Evolutionary conservation across 306 rosid species (phyloP).

Genomic region (Rubus parviflorus): DNA sequence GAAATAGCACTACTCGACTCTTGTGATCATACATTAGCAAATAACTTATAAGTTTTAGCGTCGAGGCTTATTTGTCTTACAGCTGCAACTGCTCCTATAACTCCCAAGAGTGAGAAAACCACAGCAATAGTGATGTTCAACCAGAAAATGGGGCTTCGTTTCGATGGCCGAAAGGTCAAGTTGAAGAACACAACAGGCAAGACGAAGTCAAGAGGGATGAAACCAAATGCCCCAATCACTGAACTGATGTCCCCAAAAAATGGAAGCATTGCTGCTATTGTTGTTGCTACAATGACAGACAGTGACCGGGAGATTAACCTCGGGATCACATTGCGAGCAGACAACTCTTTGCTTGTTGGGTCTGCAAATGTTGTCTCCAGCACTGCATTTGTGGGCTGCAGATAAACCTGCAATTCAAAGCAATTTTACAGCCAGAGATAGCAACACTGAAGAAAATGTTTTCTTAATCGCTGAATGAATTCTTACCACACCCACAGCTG

Average conservation of each 20-base stretch:
- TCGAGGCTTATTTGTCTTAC: conserved; percentile 71
- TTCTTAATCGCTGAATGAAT: neutral
- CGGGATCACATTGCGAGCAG: conserved; percentile 62
- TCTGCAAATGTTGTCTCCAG: conserved; percentile 57
- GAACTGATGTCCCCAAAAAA: conserved; percentile 76
- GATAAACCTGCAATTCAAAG: conserved; percentile 50
- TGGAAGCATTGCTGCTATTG: conserved; percentile 79
- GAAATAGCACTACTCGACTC: no score
- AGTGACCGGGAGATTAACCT: conserved; percentile 54
- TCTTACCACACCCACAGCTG: conserved; percentile 68
- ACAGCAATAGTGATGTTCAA: conserved; percentile 48
- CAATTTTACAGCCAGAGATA: neutral
- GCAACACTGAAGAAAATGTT: neutral
- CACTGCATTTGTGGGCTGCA: conserved; percentile 75
- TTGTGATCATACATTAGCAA: conserved; percentile 54
- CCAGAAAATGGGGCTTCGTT: conserved; percentile 50
- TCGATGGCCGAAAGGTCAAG: conserved; percentile 74
- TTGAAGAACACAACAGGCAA: conserved; percentile 67
- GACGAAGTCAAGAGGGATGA: conserved; percentile 78
- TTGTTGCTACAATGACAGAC: conserved; percentile 45
- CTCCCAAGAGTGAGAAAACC: conserved; percentile 54
- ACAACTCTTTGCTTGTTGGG: conserved; percentile 43
- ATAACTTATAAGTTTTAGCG: conserved; percentile 51
- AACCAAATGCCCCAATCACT: conserved; percentile 81
- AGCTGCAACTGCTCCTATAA: conserved; percentile 64